Evolutionary conservation across 768 basidiomycete species (phyloP), one percentile per base, ranked within the genome.

Genomic region (Mycena leptocephala): DNA sequence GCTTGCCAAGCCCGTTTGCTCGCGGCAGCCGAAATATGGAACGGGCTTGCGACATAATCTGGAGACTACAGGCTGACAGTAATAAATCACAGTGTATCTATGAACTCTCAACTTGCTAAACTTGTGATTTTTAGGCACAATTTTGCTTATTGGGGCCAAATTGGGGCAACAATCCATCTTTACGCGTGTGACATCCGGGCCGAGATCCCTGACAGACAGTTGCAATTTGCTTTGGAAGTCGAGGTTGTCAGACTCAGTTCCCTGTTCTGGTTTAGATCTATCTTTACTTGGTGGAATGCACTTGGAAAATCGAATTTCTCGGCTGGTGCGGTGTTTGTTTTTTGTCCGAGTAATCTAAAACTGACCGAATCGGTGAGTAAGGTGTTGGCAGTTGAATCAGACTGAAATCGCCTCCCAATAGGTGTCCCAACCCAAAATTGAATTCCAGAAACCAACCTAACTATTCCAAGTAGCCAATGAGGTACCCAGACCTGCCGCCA

Each of bases 41-140:
- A 62, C 37, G 61, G 61, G 61, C 61, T 62, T 62, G 61, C n/a
- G n/a, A 41, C 61, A 62, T 62, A 41, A 39, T 62, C 61, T 41
- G 61, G 32, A 18, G 43, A 43, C 43, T 43, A 43, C 56, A 59
- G 28, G 56, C 56, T 33, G 56, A 59, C 10, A 33, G 56, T 33
- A 32, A 59, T 59, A 59, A 9, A 59, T 59, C 32, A 43, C 43
- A 43, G 43, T 33, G 56, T 59, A 59, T 59, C 32, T 59, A 59
- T 59, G 56, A 59, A 59, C 56, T 59, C 28, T 59, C 30, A 33
- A 59, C 56, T 59, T 59, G 26, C 28, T 59, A 59, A 30, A 33
- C 56, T 59, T 59, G 56, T 59, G 56, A 59, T 59, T 43, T 43
- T 43, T 43, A 43, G 43, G 43, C 43, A 43, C 16, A 43, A 43